phyloP scores from a whole-genome alignment of 2,329 filamentous ascomycete species.

The Ustulina deusta region DNA sequence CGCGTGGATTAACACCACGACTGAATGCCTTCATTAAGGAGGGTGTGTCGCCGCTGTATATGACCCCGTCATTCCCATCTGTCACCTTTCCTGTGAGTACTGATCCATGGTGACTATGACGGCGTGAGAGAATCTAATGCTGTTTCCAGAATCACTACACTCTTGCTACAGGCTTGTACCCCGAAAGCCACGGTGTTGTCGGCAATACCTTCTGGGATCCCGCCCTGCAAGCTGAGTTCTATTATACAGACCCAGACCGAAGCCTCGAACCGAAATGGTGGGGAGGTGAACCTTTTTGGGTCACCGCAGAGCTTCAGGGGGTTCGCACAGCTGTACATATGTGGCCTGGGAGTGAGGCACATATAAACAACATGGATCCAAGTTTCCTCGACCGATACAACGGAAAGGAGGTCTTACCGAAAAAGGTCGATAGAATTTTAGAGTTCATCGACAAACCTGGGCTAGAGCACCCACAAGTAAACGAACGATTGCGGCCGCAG shows the following conservation, averaged over 20 bases:
- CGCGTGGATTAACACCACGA: conserved; percentile 84
- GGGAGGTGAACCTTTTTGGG: conserved; percentile 94
- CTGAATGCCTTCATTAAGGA: conserved; percentile 82
- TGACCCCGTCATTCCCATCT: conserved; percentile 94
- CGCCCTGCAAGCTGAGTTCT: conserved; percentile 80
- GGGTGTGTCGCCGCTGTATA: conserved; percentile 90
- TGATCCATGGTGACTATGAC: conserved; percentile 35
- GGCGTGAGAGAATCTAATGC: conserved; percentile 30
- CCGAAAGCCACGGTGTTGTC: conserved; percentile 92
- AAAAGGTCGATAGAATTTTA: conserved; percentile 83
- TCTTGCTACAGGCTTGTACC: conserved; percentile 89
- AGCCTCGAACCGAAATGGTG: conserved; percentile 94
- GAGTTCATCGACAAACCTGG: conserved; percentile 88
- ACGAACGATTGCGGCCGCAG: conserved; percentile 77
- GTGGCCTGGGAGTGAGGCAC: conserved; percentile 97
- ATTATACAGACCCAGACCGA: conserved; percentile 80
- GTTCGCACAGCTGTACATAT: conserved; percentile 89
- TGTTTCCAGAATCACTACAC: conserved; percentile 81
- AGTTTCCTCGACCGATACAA: conserved; percentile 89
- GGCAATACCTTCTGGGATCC: conserved; percentile 97
- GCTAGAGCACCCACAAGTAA: conserved; percentile 66
- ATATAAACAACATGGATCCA: conserved; percentile 79
- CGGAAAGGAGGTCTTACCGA: conserved; percentile 76
- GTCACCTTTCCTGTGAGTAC: conserved; percentile 82
- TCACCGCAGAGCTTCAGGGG: conserved; percentile 86